A percentile compares a stretch with the other conserved stretches of the same genome.
phyloP scores from a whole-genome alignment of 2,329 filamentous ascomycete species.

The Hypomyces perniciosus region DNA sequence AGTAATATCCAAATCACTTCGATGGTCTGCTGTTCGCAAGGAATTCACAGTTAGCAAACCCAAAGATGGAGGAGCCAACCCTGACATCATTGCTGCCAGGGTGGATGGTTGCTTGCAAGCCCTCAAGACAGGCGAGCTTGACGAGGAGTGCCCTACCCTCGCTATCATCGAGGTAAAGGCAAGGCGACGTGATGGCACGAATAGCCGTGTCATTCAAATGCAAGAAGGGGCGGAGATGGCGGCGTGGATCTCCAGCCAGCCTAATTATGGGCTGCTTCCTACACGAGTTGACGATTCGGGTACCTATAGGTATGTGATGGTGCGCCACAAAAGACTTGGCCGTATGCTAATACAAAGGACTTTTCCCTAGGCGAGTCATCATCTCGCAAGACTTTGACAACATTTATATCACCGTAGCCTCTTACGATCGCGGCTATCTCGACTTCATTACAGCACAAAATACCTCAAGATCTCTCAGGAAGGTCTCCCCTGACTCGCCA shows the following conservation, averaged over 20 bases:
- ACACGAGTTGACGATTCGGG: neutral
- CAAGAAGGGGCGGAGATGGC: neutral
- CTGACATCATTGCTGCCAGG: neutral
- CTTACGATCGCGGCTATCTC: neutral
- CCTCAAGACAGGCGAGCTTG: neutral
- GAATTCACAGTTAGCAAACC: too few relatives aligned
- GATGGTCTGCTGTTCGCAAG: too few relatives aligned
- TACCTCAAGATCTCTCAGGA: neutral
- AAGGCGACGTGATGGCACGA: neutral
- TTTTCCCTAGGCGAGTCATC: neutral
- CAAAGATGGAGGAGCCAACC: neutral
- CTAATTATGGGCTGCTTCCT: neutral
- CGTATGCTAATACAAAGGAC: too few relatives aligned
- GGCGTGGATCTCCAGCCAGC: neutral
- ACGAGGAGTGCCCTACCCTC: neutral
- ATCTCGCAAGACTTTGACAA: neutral
- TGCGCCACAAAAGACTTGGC: too few relatives aligned
- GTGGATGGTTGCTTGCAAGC: neutral
- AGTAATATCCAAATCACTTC: too few relatives aligned
- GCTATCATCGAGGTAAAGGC: neutral
- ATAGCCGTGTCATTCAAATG: neutral
- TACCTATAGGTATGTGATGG: neutral
- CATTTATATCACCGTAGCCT: neutral
- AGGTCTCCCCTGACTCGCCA: neutral
- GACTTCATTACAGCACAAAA: neutral